Evolutionary conservation across 371 early-diverging fungal genomes (phyloP), one percentile per base, ranked within the genome.

Genomic region (Rhizopus arrhizus): DNA sequence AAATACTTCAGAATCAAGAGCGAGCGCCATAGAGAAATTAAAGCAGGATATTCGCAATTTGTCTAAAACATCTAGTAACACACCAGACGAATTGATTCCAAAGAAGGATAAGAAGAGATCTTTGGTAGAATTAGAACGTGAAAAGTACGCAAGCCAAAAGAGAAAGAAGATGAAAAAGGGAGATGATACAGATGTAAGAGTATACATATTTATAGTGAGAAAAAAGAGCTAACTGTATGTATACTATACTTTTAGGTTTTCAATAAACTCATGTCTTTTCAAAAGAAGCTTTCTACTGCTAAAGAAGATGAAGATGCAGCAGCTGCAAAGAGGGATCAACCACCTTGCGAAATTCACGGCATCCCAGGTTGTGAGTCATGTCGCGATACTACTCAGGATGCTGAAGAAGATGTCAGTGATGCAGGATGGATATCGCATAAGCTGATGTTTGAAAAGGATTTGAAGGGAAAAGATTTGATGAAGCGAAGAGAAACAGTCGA

Each of bases 341-440:
- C 76, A 9, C 71, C 73, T 1, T 89, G 91, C 59, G 46, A 75
- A 50, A 64, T 90, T 9, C 90, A 90, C 61, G 82, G 78, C 1
- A 75, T 90, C 13, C 83, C 85, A 2, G 72, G 70, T 6, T 91
- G 91, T 63, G 82, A 85, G 54, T 88, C 91, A 5, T 91, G 91
- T 61, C 59, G 69, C 33, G 75, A 70, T 50, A 53, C 46, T 1
- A 48, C 52, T n/a, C 43, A 35, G 3, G 35, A 58, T 4, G 54
- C 64, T 1, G 64, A 68, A 1, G 65, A 68, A 1, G 80, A 74
- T 2, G 66, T 74, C 5, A 67, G 62, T 0, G 84, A 82, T 40
- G 66, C 81, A 42, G 87, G 81, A 13, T 92, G 92, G 92, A 77
- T 92, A 62, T 69, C 78, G 4, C 92, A 92, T 66, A 74, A 78